Conservation (phyloP, 2,329 filamentous ascomycete genomes). For the Aureobasidium sp. region DNA sequence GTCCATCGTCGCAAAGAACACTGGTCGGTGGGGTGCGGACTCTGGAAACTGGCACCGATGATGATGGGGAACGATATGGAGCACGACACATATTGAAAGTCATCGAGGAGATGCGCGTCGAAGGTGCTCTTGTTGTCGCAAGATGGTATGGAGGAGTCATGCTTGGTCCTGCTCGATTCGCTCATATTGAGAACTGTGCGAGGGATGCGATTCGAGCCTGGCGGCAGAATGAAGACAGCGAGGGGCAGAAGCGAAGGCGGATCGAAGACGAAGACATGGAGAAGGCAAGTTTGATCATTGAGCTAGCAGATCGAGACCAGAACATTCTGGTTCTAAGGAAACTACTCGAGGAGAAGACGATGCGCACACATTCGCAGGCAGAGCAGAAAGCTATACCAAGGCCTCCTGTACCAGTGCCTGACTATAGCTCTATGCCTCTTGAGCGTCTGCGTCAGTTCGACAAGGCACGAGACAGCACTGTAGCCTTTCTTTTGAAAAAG, state of each 20-base stretch:
- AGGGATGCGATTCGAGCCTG: conserved; percentile 42
- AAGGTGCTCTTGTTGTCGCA: conserved; percentile 46
- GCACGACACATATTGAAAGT: conserved; percentile 43
- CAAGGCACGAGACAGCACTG: conserved; percentile 47
- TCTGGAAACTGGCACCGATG: conserved; percentile 39
- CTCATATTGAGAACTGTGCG: conserved; percentile 45
- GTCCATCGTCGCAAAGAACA: conserved; percentile 10
- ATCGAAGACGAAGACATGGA: conserved; percentile 31
- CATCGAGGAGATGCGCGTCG: conserved; percentile 38
- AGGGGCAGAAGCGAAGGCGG: conserved; percentile 29
- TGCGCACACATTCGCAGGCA: conserved; percentile 15
- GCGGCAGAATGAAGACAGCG: conserved; percentile 31
- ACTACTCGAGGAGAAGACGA: conserved; percentile 41
- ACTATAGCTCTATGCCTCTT: conserved; percentile 39
- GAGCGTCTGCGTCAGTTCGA: conserved; percentile 37
- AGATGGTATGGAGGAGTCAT: conserved; percentile 50
- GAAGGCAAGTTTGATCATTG: conserved; percentile 30
- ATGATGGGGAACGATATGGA: conserved; percentile 49
- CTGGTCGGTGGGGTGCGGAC: conserved; percentile 5
- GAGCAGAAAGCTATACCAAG: conserved; percentile 21
- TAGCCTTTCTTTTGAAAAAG: conserved; percentile 46
- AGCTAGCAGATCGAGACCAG: conserved; percentile 41
- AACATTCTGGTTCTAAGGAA: conserved; percentile 43
- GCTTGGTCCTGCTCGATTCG: conserved; percentile 47
- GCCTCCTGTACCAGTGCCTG: conserved; percentile 22